Evolutionary conservation across 2,329 filamentous ascomycete species (phyloP), one percentile per base, ranked within the genome.

Genomic region (Pestalotiopsis sp.): DNA sequence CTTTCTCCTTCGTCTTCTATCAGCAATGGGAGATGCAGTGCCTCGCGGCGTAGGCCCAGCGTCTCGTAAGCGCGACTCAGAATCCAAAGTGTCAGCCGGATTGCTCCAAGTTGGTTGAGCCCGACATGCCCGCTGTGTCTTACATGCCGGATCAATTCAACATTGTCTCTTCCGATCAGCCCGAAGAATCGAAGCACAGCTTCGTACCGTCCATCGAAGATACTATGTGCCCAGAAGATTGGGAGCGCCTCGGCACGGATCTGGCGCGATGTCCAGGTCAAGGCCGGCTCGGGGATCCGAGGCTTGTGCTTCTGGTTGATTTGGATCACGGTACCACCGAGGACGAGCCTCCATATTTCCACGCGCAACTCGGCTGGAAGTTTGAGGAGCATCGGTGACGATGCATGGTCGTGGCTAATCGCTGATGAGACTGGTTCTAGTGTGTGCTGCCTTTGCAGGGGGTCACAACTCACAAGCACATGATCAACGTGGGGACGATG

Each of bases 331-430:
- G n/a, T 63, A 12, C 60, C 60, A 31, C 60, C 60, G 14, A 63
- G 20, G 1, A 41, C 14, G 17, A 41, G 38, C 1, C 38, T 41
- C 60, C 60, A 63, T 63, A 63, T 41, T 20, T 63, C 60, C 31
- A 39, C 27, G 60, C 60, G 60, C 60, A 63, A 63, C 60, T 63
- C 60, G 60, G 60, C 60, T 20, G 60, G 60, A 25, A 63, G 36
- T 63, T 11, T 17, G 31, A 63, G 60, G 11, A 63, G 25, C 60
- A n/a, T n/a, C 11, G 20, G 12, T 11, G 60, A 36, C 60, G 31
- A 23, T 41, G 60, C 3, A 41, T 12, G 38, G 60, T 20, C 4
- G 38, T 63, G 36, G 36, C 36, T 25, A 14, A n/a, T 41, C 4
- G 6, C 20, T 25, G 38, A n/a, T 36, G 60, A 63, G 60, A 6